Percentiles rank a stretch among this genome's conserved stretches.
Evolutionary conservation across 345 rosid species (phyloP).

Genomic region (Aurinia saxatilis): DNA sequence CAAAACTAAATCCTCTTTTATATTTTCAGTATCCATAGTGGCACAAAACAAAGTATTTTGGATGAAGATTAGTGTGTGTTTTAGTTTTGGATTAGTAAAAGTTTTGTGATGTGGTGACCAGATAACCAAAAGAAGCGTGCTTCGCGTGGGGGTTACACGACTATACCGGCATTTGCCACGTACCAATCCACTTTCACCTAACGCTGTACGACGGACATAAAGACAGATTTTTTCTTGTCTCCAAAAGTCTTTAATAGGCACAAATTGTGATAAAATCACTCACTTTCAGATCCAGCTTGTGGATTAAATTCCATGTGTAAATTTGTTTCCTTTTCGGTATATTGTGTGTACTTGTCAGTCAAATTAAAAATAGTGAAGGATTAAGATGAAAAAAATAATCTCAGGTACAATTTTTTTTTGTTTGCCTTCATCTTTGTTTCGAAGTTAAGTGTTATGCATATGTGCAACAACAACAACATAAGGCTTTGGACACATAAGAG

Average conservation of each 20-base stretch:
- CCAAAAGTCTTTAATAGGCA: not conserved
- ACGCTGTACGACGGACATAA: not conserved
- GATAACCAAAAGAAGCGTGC: not conserved
- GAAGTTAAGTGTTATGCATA: not conserved
- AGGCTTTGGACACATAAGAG: not conserved
- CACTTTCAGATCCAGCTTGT: not conserved
- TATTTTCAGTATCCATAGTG: too few relatives aligned
- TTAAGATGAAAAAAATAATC: not conserved
- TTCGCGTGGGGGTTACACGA: slow-evolving; percentile 17
- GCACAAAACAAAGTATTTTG: too few relatives aligned
- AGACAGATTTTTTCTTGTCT: not conserved
- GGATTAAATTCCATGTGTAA: not conserved
- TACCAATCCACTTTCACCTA: not conserved
- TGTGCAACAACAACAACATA: slow-evolving; percentile 18
- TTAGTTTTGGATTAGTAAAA: too few relatives aligned
- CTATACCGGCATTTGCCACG: slow-evolving; percentile 7
- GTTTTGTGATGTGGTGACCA: not conserved
- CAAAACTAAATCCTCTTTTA: too few relatives aligned
- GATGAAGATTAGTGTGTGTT: too few relatives aligned
- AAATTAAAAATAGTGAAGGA: not conserved
- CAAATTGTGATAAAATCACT: not conserved
- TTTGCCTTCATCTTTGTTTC: not conserved
- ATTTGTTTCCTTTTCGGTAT: not conserved
- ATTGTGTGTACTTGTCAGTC: not conserved
- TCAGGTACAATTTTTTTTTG: not conserved